Conservation (phyloP, 1,284 basidiomycete species). For the Cystobasidiaceae sp. region DNA sequence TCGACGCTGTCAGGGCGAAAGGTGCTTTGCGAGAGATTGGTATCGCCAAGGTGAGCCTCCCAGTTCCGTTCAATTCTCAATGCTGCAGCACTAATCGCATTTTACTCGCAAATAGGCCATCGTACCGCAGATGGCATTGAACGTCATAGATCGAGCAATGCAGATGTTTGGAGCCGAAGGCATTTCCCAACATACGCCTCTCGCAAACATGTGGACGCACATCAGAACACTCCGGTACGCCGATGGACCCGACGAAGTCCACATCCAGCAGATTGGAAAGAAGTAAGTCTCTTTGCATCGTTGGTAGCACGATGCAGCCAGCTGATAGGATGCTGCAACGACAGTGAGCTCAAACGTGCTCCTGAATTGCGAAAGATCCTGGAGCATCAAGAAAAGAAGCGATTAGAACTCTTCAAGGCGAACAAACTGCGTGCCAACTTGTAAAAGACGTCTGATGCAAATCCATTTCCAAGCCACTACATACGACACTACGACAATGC, state of each 20-base stretch:
- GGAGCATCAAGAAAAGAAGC: conserved; percentile 54
- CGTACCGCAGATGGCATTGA: conserved; percentile 80
- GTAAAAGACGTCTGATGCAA: no score
- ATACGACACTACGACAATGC: background rate
- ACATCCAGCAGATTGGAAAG: conserved; percentile 74
- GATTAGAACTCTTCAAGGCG: conserved; percentile 53
- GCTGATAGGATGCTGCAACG: conserved; percentile 43
- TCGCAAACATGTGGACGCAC: conserved; percentile 72
- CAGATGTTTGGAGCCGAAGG: conserved; percentile 94
- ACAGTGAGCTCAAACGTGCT: conserved; percentile 60
- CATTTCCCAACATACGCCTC: conserved; percentile 73
- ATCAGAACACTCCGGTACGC: conserved; percentile 83
- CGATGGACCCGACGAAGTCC: conserved; percentile 90
- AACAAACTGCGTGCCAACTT: conserved; percentile 58
- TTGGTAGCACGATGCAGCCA: background rate
- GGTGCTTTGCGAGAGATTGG: conserved; percentile 95
- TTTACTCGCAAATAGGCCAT: conserved; percentile 64
- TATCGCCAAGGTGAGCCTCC: conserved; percentile 72
- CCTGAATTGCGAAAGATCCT: conserved; percentile 55
- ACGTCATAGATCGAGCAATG: conserved; percentile 86
- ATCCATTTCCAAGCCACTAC: background rate
- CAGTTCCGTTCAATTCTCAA: no score
- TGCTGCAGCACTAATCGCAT: background rate
- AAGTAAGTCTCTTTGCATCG: conserved; percentile 2
- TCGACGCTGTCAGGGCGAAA: conserved; percentile 84